These are phyloP conservation scores for Hygrocybe coccinea DNA, from an alignment of 768 basidiomycete species.

Conservation along the genomic window DNA sequence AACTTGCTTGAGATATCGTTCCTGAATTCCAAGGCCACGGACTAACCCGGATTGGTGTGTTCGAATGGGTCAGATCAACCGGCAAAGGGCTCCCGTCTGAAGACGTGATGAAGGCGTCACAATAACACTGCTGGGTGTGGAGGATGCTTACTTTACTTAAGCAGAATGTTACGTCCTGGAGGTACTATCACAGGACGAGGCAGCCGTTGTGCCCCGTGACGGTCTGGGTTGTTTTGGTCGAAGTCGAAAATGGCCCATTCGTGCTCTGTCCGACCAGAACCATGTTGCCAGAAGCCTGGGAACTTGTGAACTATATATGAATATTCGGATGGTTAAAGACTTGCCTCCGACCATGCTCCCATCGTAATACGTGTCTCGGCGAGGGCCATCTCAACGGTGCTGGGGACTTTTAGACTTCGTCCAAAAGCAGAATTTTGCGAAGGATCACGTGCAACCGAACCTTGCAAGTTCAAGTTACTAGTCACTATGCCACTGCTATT, in stretches of 20 bases:
- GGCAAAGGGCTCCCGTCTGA: conserved; percentile 8
- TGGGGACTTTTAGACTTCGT: too few species aligned
- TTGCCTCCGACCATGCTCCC: conserved; percentile 1
- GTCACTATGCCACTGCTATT: too few species aligned
- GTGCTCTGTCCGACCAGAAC: conserved; percentile 1
- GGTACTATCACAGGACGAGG: conserved; percentile 9
- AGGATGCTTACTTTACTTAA: conserved; percentile 9
- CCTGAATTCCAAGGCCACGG: background rate
- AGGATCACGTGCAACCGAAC: too few species aligned
- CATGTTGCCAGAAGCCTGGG: conserved; percentile 12
- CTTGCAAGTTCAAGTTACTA: too few species aligned
- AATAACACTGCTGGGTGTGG: background rate
- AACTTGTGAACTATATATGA: too few species aligned
- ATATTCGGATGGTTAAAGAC: background rate
- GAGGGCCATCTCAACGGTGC: too few species aligned
- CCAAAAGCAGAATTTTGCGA: too few species aligned
- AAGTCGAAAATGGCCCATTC: conserved; percentile 12
- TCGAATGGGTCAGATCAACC: too few species aligned
- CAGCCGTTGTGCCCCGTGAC: conserved; percentile 5
- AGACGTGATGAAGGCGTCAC: conserved; percentile 2
- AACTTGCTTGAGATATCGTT: conserved; percentile 2
- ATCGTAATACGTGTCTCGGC: background rate
- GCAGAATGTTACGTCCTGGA: conserved; percentile 12
- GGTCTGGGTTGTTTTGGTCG: conserved; percentile 6
- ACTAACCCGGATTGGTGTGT: too few species aligned